Conservation (phyloP, 768 basidiomycete species). For the Leccinum boreale region DNA sequence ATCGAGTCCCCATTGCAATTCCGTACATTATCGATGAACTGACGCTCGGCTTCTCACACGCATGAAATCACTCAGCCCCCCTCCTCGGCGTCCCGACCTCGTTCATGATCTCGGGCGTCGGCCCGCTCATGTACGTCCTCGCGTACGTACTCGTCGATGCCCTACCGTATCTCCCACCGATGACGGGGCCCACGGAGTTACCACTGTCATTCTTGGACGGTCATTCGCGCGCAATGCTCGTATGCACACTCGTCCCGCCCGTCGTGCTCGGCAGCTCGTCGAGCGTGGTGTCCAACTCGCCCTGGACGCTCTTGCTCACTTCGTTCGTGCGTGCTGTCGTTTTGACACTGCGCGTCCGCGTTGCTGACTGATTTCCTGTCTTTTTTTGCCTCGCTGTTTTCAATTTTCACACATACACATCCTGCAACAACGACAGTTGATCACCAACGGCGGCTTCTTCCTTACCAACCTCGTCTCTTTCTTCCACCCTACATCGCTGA, state of each 20-base stretch:
- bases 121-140: conserved; percentile 57
- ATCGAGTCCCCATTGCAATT: background rate
- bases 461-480: conserved; percentile 71
- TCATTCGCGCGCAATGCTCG: conserved; percentile 71
- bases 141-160: conserved; percentile 60
- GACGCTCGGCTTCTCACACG: no score
- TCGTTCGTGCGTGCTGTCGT: conserved; percentile 53
- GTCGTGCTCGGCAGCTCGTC: conserved; percentile 53
- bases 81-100: conserved; percentile 66
- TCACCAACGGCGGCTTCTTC: conserved; percentile 82
- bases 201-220: conserved; percentile 75
- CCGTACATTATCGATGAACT: background rate
- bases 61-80: conserved; percentile 42
- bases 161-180: conserved; percentile 51
- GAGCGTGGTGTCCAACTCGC: conserved; percentile 54
- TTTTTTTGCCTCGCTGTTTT: no score
- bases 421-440: conserved; percentile 40
- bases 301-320: conserved; percentile 72
- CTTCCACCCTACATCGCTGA: conserved; percentile 65
- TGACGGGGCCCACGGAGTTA: conserved; percentile 55
- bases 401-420: background rate
- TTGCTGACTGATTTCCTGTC: background rate
- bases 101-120: conserved; percentile 72
- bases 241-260: conserved; percentile 76
- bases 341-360: background rate